These are phyloP conservation scores for Ceratobasidium sp. DNA, from an alignment of 1,284 basidiomycete genomes.

Conservation along the genomic window DNA sequence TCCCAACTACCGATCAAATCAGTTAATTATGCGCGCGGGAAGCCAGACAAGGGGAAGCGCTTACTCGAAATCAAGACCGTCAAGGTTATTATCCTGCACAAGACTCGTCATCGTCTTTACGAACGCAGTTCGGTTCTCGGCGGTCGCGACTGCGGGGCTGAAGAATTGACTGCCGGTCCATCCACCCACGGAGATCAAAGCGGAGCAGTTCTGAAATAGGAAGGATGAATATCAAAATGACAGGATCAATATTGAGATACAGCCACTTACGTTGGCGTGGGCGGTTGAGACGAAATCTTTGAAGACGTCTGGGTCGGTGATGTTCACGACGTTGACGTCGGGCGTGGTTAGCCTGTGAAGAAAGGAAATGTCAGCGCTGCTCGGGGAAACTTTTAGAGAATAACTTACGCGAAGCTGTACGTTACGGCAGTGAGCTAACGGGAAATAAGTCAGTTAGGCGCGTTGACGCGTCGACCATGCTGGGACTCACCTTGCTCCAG, in stretches of 20 bases:
- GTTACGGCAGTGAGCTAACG: slow-evolving; percentile 39
- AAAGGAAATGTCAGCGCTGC: not conserved
- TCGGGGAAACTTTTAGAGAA: not conserved
- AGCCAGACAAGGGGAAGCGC: not conserved
- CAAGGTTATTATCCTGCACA: slow-evolving; percentile 61
- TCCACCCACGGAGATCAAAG: slow-evolving; percentile 46
- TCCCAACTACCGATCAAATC: slow-evolving; percentile 59
- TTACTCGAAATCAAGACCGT: slow-evolving; percentile 62
- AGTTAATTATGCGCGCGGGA: not conserved
- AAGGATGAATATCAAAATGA: not conserved
- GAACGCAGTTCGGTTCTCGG: slow-evolving; percentile 56
- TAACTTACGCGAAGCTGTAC: slow-evolving; percentile 44
- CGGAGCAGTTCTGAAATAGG: slow-evolving; percentile 43
- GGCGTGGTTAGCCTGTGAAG: slow-evolving; percentile 22
- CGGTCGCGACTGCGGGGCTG: slow-evolving; percentile 58
- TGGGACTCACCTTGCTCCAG: slow-evolving; percentile 41
- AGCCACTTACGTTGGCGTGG: slow-evolving; percentile 44
- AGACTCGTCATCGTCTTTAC: slow-evolving; percentile 59
- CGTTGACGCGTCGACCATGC: not conserved
- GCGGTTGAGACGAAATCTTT: slow-evolving; percentile 46
- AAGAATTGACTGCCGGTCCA: slow-evolving; percentile 56
- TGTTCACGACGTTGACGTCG: slow-evolving; percentile 33
- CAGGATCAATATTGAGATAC: not conserved
- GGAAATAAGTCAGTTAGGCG: not conserved
- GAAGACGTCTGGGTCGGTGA: slow-evolving; percentile 43